A percentile compares a stretch with the other conserved stretches of the same genome.
phyloP scores from a whole-genome alignment of 2,329 filamentous ascomycete genomes.

The Xylariaceae sp. region DNA sequence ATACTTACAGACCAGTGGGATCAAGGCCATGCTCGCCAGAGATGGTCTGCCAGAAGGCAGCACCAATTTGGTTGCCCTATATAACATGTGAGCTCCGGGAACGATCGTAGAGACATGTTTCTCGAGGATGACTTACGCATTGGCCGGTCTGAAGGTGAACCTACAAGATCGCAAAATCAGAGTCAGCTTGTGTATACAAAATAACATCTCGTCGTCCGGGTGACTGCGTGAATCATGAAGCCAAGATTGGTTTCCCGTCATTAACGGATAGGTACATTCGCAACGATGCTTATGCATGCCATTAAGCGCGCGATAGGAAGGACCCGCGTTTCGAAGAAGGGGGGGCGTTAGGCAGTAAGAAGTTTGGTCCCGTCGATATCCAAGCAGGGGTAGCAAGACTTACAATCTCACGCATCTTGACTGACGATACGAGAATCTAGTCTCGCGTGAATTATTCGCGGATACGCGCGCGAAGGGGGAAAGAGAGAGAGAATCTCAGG shows the following conservation, averaged over 20 bases:
- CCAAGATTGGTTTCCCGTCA: slow-evolving; percentile 4
- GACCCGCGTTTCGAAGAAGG: too few species aligned
- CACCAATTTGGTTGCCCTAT: slow-evolving; percentile 99
- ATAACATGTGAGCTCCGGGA: slow-evolving; percentile 31
- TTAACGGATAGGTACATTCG: background rate
- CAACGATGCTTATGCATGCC: slow-evolving; percentile 19
- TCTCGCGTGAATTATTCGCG: slow-evolving; percentile 18
- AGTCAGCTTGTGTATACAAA: background rate
- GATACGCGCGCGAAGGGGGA: background rate
- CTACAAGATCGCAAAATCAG: slow-evolving; percentile 41
- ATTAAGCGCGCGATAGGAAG: too few species aligned
- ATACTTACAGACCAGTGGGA: slow-evolving; percentile 82
- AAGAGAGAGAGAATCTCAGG: background rate
- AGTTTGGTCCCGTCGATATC: slow-evolving; percentile 26
- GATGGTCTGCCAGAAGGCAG: slow-evolving; percentile 96
- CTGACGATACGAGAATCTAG: slow-evolving; percentile 26
- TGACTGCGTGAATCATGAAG: too few species aligned
- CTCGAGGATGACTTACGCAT: slow-evolving; percentile 65
- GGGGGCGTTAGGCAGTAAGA: too few species aligned
- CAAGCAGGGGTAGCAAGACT: slow-evolving; percentile 38
- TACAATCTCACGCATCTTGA: slow-evolving; percentile 72
- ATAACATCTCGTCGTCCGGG: too few species aligned
- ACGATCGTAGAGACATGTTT: slow-evolving; percentile 15
- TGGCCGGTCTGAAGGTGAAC: slow-evolving; percentile 99
- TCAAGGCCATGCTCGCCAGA: slow-evolving; percentile 94